A percentile compares a stretch with the other conserved stretches of the same genome.
phyloP scores from a whole-genome alignment of 169 alveolate genomes.

The Plasmodium gallinaceum region DNA sequence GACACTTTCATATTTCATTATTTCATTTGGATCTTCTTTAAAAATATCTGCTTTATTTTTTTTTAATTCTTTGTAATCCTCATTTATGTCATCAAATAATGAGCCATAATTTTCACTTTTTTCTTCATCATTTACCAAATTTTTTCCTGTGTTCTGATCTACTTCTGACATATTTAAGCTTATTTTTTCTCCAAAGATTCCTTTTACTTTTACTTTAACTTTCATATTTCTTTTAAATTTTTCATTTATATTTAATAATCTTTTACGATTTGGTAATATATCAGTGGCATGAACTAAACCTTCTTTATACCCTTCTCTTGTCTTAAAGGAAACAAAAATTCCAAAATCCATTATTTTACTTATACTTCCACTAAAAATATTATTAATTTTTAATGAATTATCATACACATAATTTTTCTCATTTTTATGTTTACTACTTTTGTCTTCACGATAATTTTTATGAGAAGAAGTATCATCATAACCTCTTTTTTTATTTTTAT shows the following conservation, averaged over 20 bases:
- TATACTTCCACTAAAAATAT: conserved; percentile 83
- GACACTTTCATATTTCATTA: conserved; percentile 76
- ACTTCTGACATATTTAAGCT: conserved; percentile 89
- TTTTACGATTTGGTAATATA: conserved; percentile 66
- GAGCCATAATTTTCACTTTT: not conserved
- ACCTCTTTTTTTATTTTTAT: not conserved
- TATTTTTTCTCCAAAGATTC: conserved; percentile 78
- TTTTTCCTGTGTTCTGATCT: conserved; percentile 86
- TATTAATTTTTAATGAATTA: conserved; percentile 4
- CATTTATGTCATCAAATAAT: conserved; percentile 31
- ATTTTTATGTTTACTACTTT: conserved; percentile 1
- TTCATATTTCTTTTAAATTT: conserved; percentile 59
- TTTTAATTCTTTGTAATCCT: conserved; percentile 28
- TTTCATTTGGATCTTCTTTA: conserved; percentile 37
- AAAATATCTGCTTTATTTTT: conserved; percentile 13
- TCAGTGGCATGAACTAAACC: conserved; percentile 89
- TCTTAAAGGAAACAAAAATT: conserved; percentile 82
- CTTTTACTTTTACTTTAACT: conserved; percentile 78
- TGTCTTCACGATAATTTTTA: not conserved
- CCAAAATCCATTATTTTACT: conserved; percentile 85
- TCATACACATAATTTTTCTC: conserved; percentile 7
- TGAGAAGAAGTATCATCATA: not conserved
- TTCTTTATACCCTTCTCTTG: conserved; percentile 81
- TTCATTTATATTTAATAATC: conserved; percentile 55
- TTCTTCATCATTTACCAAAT: conserved; percentile 44